Evolutionary conservation across 2,329 filamentous ascomycete species (phyloP), one percentile per base, ranked within the genome.

Genomic region (Raffaelea arxii): DNA sequence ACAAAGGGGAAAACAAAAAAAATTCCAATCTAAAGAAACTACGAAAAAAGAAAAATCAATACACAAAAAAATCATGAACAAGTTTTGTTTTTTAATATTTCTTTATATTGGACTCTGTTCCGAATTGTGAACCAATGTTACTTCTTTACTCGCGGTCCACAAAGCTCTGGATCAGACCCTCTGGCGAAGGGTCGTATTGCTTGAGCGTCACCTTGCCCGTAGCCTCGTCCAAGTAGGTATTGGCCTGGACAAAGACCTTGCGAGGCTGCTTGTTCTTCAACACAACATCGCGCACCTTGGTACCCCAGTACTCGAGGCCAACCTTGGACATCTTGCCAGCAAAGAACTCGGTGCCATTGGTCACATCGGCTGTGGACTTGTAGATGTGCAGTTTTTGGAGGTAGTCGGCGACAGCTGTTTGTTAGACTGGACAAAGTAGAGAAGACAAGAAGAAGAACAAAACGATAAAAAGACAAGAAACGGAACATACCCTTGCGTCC

Each of bases 231-330:
- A 92, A 60, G 47, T 82, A 75, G 0, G 91, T 96, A 64, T 94
- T 97, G 49, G 87, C 88, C 69, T 96, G 90, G 46, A 96, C 88
- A 68, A 94, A 96, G 39, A 96, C 83, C 71, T 90, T 90, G 49
- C 85, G 71, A n/a, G 86, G 85, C 65, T 86, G 84, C 68, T 87
- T 87, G 65, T 86, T 85, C 56, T 74, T 71, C 37, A 91, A 65
- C 22, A 91, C 85, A 50, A 86, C 76, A 41, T 84, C 78, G 47
- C 91, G 75, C 23, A 96, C 78, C 66, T 83, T 84, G 53, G 77
- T 80, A 46, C 84, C 88, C 77, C 87, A 96, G 69, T 86, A 96
- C 35, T 86, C 82, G 44, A 80, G 67, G 49, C 85, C 85, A 21
- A 96, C 90, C 22, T 75, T 70, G 7, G 90, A 94, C 74, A 95